Evolutionary conservation across 2,329 filamentous ascomycete species (phyloP).

Genomic region (Chrysoporthe austroafricana): DNA sequence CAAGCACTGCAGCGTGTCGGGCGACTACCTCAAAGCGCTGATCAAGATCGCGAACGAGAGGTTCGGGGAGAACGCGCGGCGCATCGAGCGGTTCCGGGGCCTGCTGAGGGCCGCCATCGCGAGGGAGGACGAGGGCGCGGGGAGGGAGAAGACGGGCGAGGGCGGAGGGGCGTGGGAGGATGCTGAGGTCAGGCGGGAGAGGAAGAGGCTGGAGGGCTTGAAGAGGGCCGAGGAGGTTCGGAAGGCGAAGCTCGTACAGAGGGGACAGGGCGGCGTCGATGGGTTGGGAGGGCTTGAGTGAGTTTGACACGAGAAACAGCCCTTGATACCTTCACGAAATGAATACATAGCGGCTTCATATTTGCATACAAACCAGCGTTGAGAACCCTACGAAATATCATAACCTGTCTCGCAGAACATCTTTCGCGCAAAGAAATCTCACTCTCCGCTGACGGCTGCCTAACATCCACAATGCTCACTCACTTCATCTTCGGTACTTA

Average conservation of each 20-base stretch:
- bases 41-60: constrained; percentile 74
- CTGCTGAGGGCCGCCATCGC: constrained; percentile 49
- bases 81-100: constrained; percentile 66
- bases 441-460: neutral
- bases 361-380: neutral
- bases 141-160: constrained; percentile 35
- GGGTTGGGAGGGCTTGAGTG: constrained; percentile 1
- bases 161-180: constrained; percentile 58
- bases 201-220: constrained; percentile 63
- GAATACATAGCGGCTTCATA: neutral
- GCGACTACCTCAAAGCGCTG: constrained; percentile 69
- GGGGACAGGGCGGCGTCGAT: constrained; percentile 27
- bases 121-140: constrained; percentile 29
- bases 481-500: too few species aligned
- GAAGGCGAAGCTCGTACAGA: constrained; percentile 47
- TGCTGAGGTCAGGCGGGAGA: constrained; percentile 52
- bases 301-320: neutral
- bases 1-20: constrained; percentile 58
- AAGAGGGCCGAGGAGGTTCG: constrained; percentile 50
- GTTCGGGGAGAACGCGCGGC: constrained; percentile 69
- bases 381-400: neutral
- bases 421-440: neutral
- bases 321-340: neutral
- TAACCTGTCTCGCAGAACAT: neutral
- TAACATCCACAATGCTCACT: neutral